These are phyloP conservation scores for Scedosporium minutisporum DNA, from an alignment of 2,329 filamentous ascomycete genomes.

Conservation along the genomic window DNA sequence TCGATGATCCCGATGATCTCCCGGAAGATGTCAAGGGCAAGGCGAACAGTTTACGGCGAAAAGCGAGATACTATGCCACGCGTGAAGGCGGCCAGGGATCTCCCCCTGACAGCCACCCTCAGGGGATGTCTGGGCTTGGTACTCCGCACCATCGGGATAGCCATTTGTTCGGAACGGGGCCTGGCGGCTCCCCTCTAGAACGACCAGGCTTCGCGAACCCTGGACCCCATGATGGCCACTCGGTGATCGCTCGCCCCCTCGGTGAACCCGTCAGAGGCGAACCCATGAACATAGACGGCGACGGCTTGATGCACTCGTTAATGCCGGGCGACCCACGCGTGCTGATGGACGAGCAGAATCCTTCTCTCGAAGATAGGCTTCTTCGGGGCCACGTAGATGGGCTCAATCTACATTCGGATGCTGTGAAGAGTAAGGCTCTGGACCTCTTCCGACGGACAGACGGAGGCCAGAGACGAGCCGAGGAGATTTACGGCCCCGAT, in stretches of 20 bases:
- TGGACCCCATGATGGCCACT: neutral
- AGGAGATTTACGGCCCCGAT: slow-evolving; percentile 40
- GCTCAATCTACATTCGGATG: slow-evolving; percentile 34
- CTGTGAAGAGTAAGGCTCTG: slow-evolving; percentile 39
- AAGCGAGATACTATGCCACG: slow-evolving; percentile 46
- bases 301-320: slow-evolving; percentile 29
- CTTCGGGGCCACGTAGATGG: slow-evolving; percentile 35
- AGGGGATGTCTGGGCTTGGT: slow-evolving; percentile 6
- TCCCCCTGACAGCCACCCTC: neutral
- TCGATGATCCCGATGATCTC: slow-evolving; percentile 83
- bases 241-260: slow-evolving; percentile 7
- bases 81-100: slow-evolving; percentile 12
- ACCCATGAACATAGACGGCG: slow-evolving; percentile 28
- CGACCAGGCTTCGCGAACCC: neutral
- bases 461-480: slow-evolving; percentile 37
- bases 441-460: slow-evolving; percentile 43
- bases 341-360: slow-evolving; percentile 23
- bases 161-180: neutral
- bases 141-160: slow-evolving; percentile 8
- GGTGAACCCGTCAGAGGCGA: slow-evolving; percentile 23
- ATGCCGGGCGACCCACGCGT: slow-evolving; percentile 32
- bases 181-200: neutral
- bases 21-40: slow-evolving; percentile 76
- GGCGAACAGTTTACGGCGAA: slow-evolving; percentile 62
- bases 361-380: slow-evolving; percentile 42